Base-by-base conservation (phyloP, 345 rosid genomes). In the Psidium friedrichsthalianum region DNA sequence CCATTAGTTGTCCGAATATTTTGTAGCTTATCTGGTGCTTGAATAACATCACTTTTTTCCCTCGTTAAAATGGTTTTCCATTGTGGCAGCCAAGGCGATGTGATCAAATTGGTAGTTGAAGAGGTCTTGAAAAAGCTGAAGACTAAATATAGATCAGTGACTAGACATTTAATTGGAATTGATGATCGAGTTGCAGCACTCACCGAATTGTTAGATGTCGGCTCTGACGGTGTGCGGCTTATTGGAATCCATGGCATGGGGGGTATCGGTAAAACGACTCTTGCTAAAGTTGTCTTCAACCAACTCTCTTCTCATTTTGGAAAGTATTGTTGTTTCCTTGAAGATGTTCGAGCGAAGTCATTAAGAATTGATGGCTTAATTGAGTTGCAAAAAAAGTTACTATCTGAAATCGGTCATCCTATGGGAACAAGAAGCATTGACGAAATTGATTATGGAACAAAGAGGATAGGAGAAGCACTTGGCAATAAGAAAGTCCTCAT, bases 261-360 rank as follows among this genome's bases (percentile, higher is more conserved):
- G 9, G 74, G 40, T 49, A 85, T 76, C 0, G 74, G 83, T 5
- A 85, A 85, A 59, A 85, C 83, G 0, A 85, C 86, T 42, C 56
- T 85, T 0, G n/a, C 74, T 18, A 85, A 85, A 6, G 69, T 55
- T 1, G 27, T 85, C 3, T 85, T 74, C 44, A 55, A 85, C 24
- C 36, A 42, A n/a, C 54, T 85, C 20, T 85, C 69, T 40, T 5
- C 51, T 29, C n/a, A 42, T 12, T 85, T 85, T 40, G 86, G 56
- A 2, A 20, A 54, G 74, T 13, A 5, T 5, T 74, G 20, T 36
- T 51, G 86, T 51, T 85, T 85, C 74, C 74, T 85, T 5, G 21
- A 78, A 78, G 83, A 76, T 22, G 32, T 85, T 27, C 1, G 18
- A 14, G 74, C 20, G 5, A 59, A 6, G 40, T 59, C 20, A 14